Evolutionary conservation across 371 early-diverging fungal species (phyloP).

Genomic region (Haplosporangium sp.): DNA sequence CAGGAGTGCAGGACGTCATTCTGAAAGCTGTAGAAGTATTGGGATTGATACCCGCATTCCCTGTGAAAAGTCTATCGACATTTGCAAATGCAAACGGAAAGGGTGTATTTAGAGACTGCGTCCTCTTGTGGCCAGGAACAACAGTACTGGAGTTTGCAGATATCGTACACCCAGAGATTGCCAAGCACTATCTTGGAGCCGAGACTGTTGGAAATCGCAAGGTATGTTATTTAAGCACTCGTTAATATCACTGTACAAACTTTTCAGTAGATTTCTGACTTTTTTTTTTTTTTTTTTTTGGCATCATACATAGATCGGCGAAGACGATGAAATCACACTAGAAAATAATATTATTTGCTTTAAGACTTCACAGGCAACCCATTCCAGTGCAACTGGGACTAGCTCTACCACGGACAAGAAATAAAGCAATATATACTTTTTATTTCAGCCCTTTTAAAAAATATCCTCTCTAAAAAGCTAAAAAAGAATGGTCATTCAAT

Average conservation of each 20-base stretch:
- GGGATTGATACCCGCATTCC: conserved; percentile 77
- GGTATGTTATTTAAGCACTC: conserved; percentile 51
- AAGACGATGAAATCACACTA: conserved; percentile 68
- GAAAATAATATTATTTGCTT: conserved; percentile 72
- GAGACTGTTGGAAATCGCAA: conserved; percentile 80
- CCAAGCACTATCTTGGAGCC: conserved; percentile 73
- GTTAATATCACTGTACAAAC: background rate
- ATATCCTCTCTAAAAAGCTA: no score
- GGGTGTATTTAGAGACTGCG: conserved; percentile 79
- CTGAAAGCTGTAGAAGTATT: conserved; percentile 70
- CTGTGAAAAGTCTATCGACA: conserved; percentile 78
- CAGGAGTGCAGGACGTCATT: conserved; percentile 79
- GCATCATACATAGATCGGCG: conserved; percentile 60
- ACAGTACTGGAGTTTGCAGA: conserved; percentile 81
- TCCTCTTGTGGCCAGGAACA: conserved; percentile 75
- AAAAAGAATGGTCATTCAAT: background rate
- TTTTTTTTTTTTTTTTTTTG: background rate
- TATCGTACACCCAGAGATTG: conserved; percentile 74
- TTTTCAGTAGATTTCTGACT: conserved; percentile 2
- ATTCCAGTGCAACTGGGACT: conserved; percentile 19
- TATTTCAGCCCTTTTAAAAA: no score
- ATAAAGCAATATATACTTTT: conserved; percentile 21
- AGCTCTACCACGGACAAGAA: conserved; percentile 6
- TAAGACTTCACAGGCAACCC: conserved; percentile 63
- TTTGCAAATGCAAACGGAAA: conserved; percentile 64